Base-by-base conservation (phyloP, 352 stramenopile species). In the Pythium graminicola region DNA sequence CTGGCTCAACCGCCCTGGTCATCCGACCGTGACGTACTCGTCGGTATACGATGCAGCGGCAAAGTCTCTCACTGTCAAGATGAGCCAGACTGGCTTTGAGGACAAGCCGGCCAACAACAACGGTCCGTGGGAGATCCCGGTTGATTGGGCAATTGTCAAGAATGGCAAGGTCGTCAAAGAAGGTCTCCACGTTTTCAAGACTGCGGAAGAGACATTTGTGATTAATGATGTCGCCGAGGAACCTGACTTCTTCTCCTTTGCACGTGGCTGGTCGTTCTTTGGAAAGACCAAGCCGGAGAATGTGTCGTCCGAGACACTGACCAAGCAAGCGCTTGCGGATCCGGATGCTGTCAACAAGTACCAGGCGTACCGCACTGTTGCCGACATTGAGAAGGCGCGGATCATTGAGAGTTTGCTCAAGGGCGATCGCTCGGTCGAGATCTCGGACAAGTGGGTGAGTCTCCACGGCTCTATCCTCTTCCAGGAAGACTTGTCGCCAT, bases 291-390 rank as follows among this genome's bases (percentile, higher is more conserved):
- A 86, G 69, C 69, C 77, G 42, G 65, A 70, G 31, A 84, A 79
- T 55, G 48, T 73, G 19, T 74, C 71, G 17, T 57, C 66, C 23
- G 55, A 69, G 7, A 68, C 60, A 11, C 67, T 86, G 16, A 79
- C 68, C 10, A 85, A 83, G 68, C 78, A 86, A 64, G 76, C 78
- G 22, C 50, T 80, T 8, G 77, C 72, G 2, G 78, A 89, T 32
- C 73, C 78, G 14, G 78, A 86, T 55, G 70, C 78, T 51, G 76
- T 86, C 7, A 89, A 89, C 64, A 84, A 84, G 59, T 89, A 86
- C 47, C 72, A 85, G 50, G 78, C 75, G 4, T 89, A 87, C 60
- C 76, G 78, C 45, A 74, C 65, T 36, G 68, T 89, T 16, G 75
- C 76, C 19, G 74, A 89, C 60, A 57, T 63, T 10, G 73, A 86